A percentile compares a stretch with the other conserved stretches of the same genome.
Evolutionary conservation across 192 early-diverging fungal species (phyloP).

Genomic region (Cetraspora pellucida): DNA sequence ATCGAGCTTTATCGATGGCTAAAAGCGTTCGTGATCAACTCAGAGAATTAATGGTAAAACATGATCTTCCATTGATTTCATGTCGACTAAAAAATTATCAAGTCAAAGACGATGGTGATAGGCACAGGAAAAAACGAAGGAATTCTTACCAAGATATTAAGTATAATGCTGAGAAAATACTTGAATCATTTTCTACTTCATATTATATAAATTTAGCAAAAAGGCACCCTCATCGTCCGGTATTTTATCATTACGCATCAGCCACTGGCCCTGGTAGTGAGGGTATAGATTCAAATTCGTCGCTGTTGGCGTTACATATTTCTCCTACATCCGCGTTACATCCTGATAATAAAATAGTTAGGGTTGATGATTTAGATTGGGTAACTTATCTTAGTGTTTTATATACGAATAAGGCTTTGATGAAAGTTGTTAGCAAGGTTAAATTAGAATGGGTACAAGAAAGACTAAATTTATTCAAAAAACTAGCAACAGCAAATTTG

Average conservation of each 20-base stretch:
- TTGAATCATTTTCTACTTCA: constrained; percentile 83
- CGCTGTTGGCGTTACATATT: constrained; percentile 87
- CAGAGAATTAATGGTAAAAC: constrained; percentile 82
- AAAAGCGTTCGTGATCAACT: constrained; percentile 88
- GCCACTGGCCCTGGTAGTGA: constrained; percentile 37
- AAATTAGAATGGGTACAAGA: constrained; percentile 86
- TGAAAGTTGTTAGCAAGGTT: constrained; percentile 93
- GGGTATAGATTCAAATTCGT: constrained; percentile 77
- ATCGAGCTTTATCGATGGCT: constrained; percentile 77
- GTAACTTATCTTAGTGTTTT: constrained; percentile 92
- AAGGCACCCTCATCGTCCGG: constrained; percentile 68
- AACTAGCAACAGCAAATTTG: background rate
- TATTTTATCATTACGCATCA: constrained; percentile 62
- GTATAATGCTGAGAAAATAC: constrained; percentile 53
- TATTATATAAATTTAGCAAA: constrained; percentile 96
- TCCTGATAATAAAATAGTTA: constrained; percentile 61
- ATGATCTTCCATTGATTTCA: constrained; percentile 49
- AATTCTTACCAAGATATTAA: constrained; percentile 42
- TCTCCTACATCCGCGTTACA: constrained; percentile 90
- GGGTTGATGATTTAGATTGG: constrained; percentile 76
- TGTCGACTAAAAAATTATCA: constrained; percentile 17
- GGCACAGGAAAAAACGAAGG: constrained; percentile 61
- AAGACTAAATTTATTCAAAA: constrained; percentile 52
- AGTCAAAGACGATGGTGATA: constrained; percentile 34
- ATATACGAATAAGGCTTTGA: constrained; percentile 93